Percentiles rank a stretch among this genome's conserved stretches.
These are phyloP conservation scores for Verticillium alfalfae DNA, from an alignment of 2,329 filamentous ascomycete species.

Conservation along the genomic window DNA sequence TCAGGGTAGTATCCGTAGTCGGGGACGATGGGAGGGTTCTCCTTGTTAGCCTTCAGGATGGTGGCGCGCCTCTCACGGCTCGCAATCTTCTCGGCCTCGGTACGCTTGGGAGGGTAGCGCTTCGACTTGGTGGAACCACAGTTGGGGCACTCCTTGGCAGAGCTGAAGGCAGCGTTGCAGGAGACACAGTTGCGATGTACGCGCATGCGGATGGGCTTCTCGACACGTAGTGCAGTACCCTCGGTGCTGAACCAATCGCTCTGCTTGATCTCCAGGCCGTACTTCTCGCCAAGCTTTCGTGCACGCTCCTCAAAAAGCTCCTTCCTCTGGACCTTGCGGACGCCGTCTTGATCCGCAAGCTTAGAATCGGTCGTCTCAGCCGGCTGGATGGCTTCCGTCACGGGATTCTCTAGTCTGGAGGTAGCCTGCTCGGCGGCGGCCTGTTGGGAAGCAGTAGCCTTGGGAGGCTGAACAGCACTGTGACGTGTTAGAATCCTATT, in stretches of 20 bases:
- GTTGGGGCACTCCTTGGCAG: slow-evolving; percentile 65
- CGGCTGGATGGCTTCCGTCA: slow-evolving; percentile 7
- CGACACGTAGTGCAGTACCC: slow-evolving; percentile 56
- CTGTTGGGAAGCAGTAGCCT: slow-evolving; percentile 3
- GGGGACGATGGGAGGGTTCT: slow-evolving; percentile 47
- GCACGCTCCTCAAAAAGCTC: slow-evolving; percentile 52
- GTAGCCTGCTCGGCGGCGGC: neutral
- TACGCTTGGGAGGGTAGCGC: slow-evolving; percentile 64
- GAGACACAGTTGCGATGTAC: slow-evolving; percentile 76
- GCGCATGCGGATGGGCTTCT: slow-evolving; percentile 73
- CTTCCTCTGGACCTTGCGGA: slow-evolving; percentile 37
- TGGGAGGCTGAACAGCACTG: neutral
- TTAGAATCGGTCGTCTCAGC: slow-evolving; percentile 11
- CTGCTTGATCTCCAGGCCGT: slow-evolving; percentile 50
- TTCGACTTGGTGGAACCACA: slow-evolving; percentile 81
- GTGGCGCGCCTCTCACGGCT: slow-evolving; percentile 46
- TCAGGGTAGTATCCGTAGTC: slow-evolving; percentile 41
- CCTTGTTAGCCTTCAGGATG: slow-evolving; percentile 48
- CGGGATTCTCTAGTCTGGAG: slow-evolving; percentile 16
- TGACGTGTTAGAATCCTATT: neutral
- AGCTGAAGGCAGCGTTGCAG: slow-evolving; percentile 69
- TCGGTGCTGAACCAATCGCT: slow-evolving; percentile 46
- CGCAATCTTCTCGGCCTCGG: slow-evolving; percentile 47
- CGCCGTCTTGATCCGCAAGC: slow-evolving; percentile 11
- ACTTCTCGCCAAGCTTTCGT: slow-evolving; percentile 48